Percentiles rank a stretch among this genome's conserved stretches.
Conservation (phyloP, 805 yeast species). For the Pichia nanzhaoensis region DNA sequence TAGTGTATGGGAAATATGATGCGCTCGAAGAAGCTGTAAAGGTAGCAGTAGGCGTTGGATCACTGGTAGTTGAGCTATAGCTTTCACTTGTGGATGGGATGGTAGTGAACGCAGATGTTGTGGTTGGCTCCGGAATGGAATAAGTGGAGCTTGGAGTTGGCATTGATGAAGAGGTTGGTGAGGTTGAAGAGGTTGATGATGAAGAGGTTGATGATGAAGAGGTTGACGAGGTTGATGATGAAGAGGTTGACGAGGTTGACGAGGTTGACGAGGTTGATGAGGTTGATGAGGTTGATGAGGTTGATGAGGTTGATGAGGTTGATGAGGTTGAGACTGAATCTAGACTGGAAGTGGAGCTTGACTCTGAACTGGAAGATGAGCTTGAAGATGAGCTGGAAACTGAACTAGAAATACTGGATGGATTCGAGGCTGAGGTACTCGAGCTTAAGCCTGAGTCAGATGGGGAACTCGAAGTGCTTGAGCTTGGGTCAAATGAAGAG, state of each 20-base stretch:
- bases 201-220: no score
- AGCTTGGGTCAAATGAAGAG: constrained; percentile 28
- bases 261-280: constrained; percentile 21
- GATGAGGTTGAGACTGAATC: constrained; percentile 15
- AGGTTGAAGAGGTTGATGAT: no score
- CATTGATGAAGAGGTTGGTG: no score
- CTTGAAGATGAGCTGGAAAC: background rate
- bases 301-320: constrained; percentile 34
- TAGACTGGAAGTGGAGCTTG: constrained; percentile 18
- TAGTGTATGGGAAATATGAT: constrained; percentile 27
- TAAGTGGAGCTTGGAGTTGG: no score
- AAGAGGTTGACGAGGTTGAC: constrained; percentile 8
- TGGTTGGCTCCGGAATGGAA: background rate
- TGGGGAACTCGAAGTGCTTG: constrained; percentile 33
- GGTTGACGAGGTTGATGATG: constrained; percentile 5
- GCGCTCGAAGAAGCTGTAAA: background rate
- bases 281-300: constrained; percentile 30
- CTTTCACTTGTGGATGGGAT: background rate
- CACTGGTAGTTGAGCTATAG: background rate
- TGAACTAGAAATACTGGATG: no score
- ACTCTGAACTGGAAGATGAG: background rate
- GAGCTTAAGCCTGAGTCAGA: no score
- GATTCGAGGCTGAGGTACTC: constrained; percentile 18
- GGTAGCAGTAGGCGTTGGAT: no score
- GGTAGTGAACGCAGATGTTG: constrained; percentile 12